These are phyloP conservation scores for Nematocida sp. DNA, from an alignment of 371 early-diverging fungal genomes.

Conservation along the genomic window DNA sequence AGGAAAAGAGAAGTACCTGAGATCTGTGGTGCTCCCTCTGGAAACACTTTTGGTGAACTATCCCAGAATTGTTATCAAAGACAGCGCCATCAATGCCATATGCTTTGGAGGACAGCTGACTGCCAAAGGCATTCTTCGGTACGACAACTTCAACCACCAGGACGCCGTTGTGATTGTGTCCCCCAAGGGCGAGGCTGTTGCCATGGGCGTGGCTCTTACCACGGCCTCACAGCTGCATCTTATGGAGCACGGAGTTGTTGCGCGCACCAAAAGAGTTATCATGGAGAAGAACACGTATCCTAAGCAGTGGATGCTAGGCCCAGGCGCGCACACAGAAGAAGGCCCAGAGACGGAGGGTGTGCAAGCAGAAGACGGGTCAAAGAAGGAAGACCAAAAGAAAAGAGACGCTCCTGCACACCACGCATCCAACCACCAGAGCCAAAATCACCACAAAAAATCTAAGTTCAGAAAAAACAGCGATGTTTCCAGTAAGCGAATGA, in stretches of 20 bases:
- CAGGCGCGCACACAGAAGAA: conserved; percentile 2
- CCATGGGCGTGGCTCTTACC: conserved; percentile 87
- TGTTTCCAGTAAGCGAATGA: too few relatives aligned
- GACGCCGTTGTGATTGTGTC: conserved; percentile 94
- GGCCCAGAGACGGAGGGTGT: background rate
- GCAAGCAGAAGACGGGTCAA: too few relatives aligned
- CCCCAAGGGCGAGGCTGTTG: conserved; percentile 98
- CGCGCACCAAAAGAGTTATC: conserved; percentile 96
- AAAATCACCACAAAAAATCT: background rate
- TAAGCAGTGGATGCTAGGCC: conserved; percentile 44
- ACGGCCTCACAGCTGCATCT: conserved; percentile 86
- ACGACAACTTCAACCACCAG: conserved; percentile 85
- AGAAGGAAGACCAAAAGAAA: background rate
- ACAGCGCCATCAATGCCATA: conserved; percentile 91
- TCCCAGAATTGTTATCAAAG: conserved; percentile 96
- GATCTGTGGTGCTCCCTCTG: conserved; percentile 86
- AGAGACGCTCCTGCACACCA: background rate
- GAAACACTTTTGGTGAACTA: conserved; percentile 85
- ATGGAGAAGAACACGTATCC: conserved; percentile 82
- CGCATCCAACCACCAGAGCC: background rate
- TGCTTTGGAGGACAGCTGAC: conserved; percentile 98
- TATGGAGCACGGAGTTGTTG: conserved; percentile 83
- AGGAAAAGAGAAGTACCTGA: conserved; percentile 82
- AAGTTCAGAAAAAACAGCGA: background rate
- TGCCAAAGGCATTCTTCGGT: conserved; percentile 90